Conservation (phyloP, 495 filamentous ascomycete genomes). For the Bryoglossum gracile region DNA sequence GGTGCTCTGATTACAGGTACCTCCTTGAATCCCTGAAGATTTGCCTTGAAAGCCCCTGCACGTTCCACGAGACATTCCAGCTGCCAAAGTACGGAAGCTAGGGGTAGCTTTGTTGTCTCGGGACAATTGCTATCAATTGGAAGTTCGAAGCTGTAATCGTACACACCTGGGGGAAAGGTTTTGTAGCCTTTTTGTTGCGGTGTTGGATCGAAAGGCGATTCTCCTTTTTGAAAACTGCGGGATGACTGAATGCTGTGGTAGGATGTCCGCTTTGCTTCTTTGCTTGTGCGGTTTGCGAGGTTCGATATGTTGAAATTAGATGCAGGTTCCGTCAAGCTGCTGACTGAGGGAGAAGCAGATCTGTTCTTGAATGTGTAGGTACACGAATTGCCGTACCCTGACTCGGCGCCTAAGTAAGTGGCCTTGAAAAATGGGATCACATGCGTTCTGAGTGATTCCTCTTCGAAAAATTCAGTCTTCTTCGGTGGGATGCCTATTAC, state of each 20-base stretch:
- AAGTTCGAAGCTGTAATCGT: constrained; percentile 91
- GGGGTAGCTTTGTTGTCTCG: constrained; percentile 84
- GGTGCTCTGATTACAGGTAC: constrained; percentile 82
- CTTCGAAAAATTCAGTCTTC: constrained; percentile 78
- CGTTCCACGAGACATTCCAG: constrained; percentile 84
- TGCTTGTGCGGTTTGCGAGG: constrained; percentile 18
- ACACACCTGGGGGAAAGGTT: constrained; percentile 81
- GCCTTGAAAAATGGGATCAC: constrained; percentile 81
- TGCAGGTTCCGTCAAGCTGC: constrained; percentile 34
- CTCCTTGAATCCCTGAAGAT: constrained; percentile 77
- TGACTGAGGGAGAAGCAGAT: constrained; percentile 19
- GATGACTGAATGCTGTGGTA: constrained; percentile 56
- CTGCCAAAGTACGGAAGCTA: constrained; percentile 84
- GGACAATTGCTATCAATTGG: constrained; percentile 88
- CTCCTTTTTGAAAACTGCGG: constrained; percentile 79
- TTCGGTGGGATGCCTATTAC: constrained; percentile 79
- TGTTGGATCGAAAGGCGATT: constrained; percentile 47
- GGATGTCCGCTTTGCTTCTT: constrained; percentile 57
- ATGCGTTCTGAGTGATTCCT: constrained; percentile 66
- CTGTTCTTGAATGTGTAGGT: constrained; percentile 34
- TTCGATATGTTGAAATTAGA: constrained; percentile 19
- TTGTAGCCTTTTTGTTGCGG: constrained; percentile 84
- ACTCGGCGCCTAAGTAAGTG: constrained; percentile 44
- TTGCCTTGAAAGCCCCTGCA: constrained; percentile 86
- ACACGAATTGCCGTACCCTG: constrained; percentile 53